phyloP scores from a whole-genome alignment of 352 stramenopile species.

The Phytophthora meadii region DNA sequence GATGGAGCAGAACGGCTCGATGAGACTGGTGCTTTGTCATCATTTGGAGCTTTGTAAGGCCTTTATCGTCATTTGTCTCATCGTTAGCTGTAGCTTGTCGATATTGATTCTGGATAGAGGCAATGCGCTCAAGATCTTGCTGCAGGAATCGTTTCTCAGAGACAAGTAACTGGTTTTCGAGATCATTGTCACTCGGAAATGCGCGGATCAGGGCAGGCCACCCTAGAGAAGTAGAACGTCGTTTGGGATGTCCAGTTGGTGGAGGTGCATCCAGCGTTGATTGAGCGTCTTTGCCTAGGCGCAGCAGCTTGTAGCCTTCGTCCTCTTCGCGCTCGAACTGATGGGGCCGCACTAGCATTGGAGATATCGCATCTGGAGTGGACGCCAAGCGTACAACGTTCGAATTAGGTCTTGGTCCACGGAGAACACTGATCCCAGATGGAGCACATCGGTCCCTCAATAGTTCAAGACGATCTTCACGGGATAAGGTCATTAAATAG shows the following conservation, averaged over 20 bases:
- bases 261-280: conserved; percentile 19
- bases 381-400: conserved; percentile 32
- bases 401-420: conserved; percentile 45
- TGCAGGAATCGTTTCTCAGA: conserved; percentile 67
- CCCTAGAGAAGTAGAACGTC: conserved; percentile 1
- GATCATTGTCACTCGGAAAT: conserved; percentile 50
- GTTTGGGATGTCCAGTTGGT: conserved; percentile 1
- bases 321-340: conserved; percentile 29
- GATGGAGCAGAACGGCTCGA: conserved; percentile 54
- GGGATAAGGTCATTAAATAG: conserved; percentile 64
- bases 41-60: conserved; percentile 5
- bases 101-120: conserved; percentile 29
- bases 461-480: conserved; percentile 49
- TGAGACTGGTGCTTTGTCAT: conserved; percentile 18
- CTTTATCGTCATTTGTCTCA: background rate
- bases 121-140: conserved; percentile 56
- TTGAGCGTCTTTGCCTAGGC: conserved; percentile 25
- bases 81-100: conserved; percentile 19
- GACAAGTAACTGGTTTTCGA: conserved; percentile 65
- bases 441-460: conserved; percentile 52
- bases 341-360: conserved; percentile 1
- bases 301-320: conserved; percentile 26
- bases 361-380: conserved; percentile 3
- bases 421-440: conserved; percentile 70
- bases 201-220: conserved; percentile 57